These are phyloP conservation scores for Cyclotella kingstonii DNA, from an alignment of 108 stramenopile species.

Conservation along the genomic window DNA sequence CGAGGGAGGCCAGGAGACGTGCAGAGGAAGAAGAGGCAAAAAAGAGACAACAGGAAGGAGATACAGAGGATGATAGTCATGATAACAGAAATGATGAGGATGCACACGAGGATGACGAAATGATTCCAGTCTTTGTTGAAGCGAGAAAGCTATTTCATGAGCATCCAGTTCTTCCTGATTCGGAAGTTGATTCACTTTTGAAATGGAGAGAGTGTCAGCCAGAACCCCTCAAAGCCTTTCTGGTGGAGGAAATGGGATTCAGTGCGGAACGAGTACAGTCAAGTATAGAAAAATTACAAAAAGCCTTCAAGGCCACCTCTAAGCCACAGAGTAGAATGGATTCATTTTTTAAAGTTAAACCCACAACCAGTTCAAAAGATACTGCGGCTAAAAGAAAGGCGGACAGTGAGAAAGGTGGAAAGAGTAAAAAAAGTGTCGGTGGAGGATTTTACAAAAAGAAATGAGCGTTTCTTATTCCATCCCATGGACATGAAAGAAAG, in stretches of 20 bases:
- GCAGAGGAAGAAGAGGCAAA: constrained; percentile 43
- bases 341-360: constrained; percentile 79
- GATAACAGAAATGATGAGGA: constrained; percentile 40
- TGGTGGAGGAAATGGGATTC: constrained; percentile 93
- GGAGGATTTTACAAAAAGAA: constrained; percentile 26
- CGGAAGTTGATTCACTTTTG: constrained; percentile 51
- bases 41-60: constrained; percentile 47
- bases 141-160: constrained; percentile 87
- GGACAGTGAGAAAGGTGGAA: constrained; percentile 21
- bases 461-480: not conserved
- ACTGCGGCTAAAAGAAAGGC: constrained; percentile 57
- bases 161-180: constrained; percentile 69
- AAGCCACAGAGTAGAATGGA: constrained; percentile 93
- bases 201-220: constrained; percentile 84
- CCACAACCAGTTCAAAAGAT: constrained; percentile 45
- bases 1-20: constrained; percentile 44
- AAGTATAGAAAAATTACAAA: constrained; percentile 87
- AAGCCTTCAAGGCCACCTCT: constrained; percentile 67
- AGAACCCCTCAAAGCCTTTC: constrained; percentile 73
- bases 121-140: constrained; percentile 73
- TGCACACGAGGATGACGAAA: constrained; percentile 45
- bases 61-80: constrained; percentile 23
- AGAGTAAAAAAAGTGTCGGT: constrained; percentile 53
- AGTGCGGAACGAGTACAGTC: constrained; percentile 87
- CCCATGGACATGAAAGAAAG: not conserved